Conservation (phyloP, 495 filamentous ascomycete species). For the Penicillium manginii region DNA sequence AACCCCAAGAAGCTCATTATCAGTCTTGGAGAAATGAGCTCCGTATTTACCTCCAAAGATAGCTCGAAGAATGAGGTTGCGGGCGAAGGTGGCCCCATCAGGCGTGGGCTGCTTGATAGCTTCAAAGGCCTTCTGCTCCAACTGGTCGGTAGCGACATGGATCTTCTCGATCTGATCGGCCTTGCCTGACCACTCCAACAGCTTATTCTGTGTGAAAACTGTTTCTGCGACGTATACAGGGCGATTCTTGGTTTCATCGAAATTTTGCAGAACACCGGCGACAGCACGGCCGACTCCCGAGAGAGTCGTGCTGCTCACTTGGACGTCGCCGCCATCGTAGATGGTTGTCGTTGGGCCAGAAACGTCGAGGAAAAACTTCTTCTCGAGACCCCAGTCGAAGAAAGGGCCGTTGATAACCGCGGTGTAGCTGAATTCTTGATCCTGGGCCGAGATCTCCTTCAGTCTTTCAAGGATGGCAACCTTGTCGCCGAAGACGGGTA, state of each 20-base stretch:
- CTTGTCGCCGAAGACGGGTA: slow-evolving; percentile 54
- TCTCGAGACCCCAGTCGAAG: slow-evolving; percentile 54
- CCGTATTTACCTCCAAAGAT: slow-evolving; percentile 13
- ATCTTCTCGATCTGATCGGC: slow-evolving; percentile 7
- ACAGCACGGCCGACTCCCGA: slow-evolving; percentile 52
- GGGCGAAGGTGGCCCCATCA: slow-evolving; percentile 8
- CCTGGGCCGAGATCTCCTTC: slow-evolving; percentile 38
- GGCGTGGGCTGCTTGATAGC: slow-evolving; percentile 15
- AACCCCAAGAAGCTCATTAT: slow-evolving; percentile 24
- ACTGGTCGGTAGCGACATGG: slow-evolving; percentile 10
- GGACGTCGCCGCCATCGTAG: slow-evolving; percentile 57
- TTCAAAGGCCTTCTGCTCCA: slow-evolving; percentile 17
- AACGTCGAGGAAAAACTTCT: slow-evolving; percentile 42
- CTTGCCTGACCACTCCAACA: slow-evolving; percentile 50
- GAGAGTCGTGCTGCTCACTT: slow-evolving; percentile 52
- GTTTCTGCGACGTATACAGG: slow-evolving; percentile 54
- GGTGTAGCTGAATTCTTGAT: slow-evolving; percentile 51
- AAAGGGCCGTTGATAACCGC: slow-evolving; percentile 53
- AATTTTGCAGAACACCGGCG: slow-evolving; percentile 51
- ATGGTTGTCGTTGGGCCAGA: slow-evolving; percentile 46
- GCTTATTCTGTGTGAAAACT: slow-evolving; percentile 56
- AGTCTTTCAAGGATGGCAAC: slow-evolving; percentile 52
- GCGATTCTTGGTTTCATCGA: slow-evolving; percentile 57
- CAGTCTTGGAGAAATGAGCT: slow-evolving; percentile 7
- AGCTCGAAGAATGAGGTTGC: slow-evolving; percentile 12